A percentile compares a stretch with the other conserved stretches of the same genome.
These are phyloP conservation scores for Pleurotus djamor DNA, from an alignment of 768 basidiomycete genomes.

Conservation along the genomic window DNA sequence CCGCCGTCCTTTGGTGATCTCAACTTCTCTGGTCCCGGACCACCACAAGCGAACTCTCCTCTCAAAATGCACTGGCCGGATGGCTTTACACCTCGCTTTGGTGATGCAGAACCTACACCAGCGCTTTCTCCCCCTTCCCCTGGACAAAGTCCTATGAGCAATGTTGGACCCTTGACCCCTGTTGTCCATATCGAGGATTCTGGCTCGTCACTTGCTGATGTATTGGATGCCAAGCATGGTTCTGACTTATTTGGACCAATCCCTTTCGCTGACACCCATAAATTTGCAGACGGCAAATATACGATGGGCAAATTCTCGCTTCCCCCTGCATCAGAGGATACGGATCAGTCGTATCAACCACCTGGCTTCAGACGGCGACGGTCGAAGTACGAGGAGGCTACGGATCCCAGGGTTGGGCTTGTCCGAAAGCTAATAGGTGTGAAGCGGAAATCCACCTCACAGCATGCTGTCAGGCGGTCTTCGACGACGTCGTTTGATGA, in stretches of 20 bases:
- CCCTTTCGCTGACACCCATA: constrained; percentile 65
- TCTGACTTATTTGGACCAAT: constrained; percentile 64
- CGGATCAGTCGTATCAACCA: constrained; percentile 24
- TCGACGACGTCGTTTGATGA: constrained; percentile 35
- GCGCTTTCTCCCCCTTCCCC: constrained; percentile 52
- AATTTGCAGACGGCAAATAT: constrained; percentile 72
- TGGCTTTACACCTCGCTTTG: constrained; percentile 26
- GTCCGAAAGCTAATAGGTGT: constrained; percentile 66
- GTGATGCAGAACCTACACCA: constrained; percentile 24
- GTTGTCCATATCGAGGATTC: constrained; percentile 32
- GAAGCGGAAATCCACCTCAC: constrained; percentile 56
- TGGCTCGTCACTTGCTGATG: background rate
- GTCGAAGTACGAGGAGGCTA: constrained; percentile 52
- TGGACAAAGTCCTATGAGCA: constrained; percentile 42
- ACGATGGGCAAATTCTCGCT: constrained; percentile 69
- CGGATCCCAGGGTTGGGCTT: constrained; percentile 72
- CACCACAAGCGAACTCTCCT: constrained; percentile 17
- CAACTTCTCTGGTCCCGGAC: constrained; percentile 9
- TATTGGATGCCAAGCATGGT: constrained; percentile 8
- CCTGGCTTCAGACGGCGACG: constrained; percentile 38
- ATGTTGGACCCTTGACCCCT: constrained; percentile 52
- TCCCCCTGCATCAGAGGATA: constrained; percentile 60
- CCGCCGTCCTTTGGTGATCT: constrained; percentile 22
- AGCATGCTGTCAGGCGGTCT: constrained; percentile 28
- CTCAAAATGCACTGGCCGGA: constrained; percentile 19